Conservation (phyloP, 768 basidiomycete genomes). For the Kwoniella dendrophila region DNA sequence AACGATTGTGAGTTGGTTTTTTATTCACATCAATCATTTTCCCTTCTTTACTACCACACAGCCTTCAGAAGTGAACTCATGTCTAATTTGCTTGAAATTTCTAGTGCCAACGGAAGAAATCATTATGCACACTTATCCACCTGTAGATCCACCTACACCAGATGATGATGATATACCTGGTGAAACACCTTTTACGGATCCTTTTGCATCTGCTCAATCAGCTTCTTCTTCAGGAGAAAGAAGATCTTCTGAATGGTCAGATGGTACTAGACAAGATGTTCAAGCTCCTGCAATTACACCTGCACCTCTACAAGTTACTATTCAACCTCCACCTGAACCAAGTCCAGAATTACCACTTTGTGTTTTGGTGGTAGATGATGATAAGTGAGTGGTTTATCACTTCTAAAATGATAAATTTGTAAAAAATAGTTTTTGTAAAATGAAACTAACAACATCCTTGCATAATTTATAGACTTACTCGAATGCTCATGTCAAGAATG, state of each 20-base stretch:
- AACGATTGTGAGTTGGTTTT: not conserved
- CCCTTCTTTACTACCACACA: not conserved
- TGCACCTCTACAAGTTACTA: slow-evolving; percentile 1
- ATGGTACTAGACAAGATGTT: slow-evolving; percentile 1
- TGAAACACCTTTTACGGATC: slow-evolving; percentile 17
- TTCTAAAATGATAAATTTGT: not conserved
- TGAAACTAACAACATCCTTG: no score
- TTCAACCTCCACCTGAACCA: slow-evolving; percentile 10
- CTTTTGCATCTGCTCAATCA: slow-evolving; percentile 16
- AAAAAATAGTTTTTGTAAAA: no score
- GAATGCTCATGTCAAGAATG: slow-evolving; percentile 55
- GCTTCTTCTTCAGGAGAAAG: slow-evolving; percentile 16
- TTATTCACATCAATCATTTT: not conserved
- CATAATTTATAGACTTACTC: slow-evolving; percentile 44
- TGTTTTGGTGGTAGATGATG: slow-evolving; percentile 53
- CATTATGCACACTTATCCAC: slow-evolving; percentile 29
- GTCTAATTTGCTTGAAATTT: not conserved
- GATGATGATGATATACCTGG: slow-evolving; percentile 16
- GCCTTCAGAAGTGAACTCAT: not conserved
- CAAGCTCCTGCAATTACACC: not conserved
- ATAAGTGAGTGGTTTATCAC: slow-evolving; percentile 51
- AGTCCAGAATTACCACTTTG: slow-evolving; percentile 35
- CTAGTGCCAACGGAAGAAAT: slow-evolving; percentile 21
- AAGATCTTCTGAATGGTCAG: slow-evolving; percentile 28
- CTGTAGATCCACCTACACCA: slow-evolving; percentile 18